Evolutionary conservation across 2,329 filamentous ascomycete genomes (phyloP), one percentile per base, ranked within the genome.

Genomic region (Aspergillus sergii): DNA sequence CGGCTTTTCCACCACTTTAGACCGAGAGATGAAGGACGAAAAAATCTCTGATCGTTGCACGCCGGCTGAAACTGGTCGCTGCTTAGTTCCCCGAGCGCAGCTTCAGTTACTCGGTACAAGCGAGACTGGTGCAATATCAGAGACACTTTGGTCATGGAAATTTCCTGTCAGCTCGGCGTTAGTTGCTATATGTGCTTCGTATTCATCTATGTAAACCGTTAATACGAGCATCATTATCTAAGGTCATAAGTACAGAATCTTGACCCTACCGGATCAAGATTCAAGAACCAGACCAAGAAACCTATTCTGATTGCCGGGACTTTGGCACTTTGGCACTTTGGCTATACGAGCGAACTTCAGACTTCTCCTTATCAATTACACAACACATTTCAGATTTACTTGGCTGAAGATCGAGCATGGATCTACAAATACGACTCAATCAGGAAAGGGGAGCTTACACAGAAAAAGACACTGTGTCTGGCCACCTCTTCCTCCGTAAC

Each of bases 401-500:
- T 51, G n/a, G 3, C 19, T 21, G 16, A 36, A 23, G 4, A 36
- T n/a, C 10, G 19, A 10, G 32, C 16, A 63, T 66, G 60, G 60
- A 68, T n/a, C 30, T 66, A 6, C 60, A 46, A 4, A 54, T 68
- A 28, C 58, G 55, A 19, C 60, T 66, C 12, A 48, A 57, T 39
- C 64, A 46, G 32, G 43, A 50, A 23, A 53, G 61, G 16, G 21
- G 62, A 10, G 45, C 50, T 30, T 69, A 67, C 34, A 64, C 61
- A 1, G 54, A 58, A 21, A 56, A 57, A 41, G 65, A 68, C 45
- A 58, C 34, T 16, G 54, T 70, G 19, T 66, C 66, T 11, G 68
- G 68, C 14, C 56, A 64, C 10, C 30, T 70, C 12, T 55, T 69
- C 14, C 59, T 70, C 30, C 43, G 55, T 12, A 66, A 34, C 23